phyloP scores from a whole-genome alignment of 768 basidiomycete species.

The Hysterangium stoloniferum region DNA sequence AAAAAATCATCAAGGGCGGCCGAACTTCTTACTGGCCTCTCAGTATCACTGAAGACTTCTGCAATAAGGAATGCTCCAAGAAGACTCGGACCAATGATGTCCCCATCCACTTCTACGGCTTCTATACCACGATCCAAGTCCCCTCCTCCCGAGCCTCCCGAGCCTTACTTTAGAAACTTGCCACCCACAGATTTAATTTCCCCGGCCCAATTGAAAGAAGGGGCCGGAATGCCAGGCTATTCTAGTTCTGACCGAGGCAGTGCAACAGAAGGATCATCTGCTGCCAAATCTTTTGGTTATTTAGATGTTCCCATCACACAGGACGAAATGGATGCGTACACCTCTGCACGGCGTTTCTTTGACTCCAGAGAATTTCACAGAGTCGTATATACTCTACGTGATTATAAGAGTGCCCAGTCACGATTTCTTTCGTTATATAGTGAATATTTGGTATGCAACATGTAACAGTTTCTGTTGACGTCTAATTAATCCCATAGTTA shows the following conservation, averaged over 20 bases:
- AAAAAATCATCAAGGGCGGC: constrained; percentile 49
- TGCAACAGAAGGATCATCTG: constrained; percentile 12
- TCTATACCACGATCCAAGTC: constrained; percentile 27
- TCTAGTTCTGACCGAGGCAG: constrained; percentile 42
- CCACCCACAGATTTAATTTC: constrained; percentile 24
- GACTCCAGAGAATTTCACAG: constrained; percentile 73
- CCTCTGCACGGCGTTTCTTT: constrained; percentile 65
- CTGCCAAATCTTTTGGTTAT: not conserved
- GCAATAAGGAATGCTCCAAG: constrained; percentile 41
- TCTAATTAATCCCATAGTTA: constrained; percentile 8
- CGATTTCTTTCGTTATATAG: constrained; percentile 75
- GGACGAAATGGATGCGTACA: constrained; percentile 65
- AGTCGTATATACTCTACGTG: constrained; percentile 54
- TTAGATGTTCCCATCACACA: constrained; percentile 16
- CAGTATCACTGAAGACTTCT: constrained; percentile 3
- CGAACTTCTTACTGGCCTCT: constrained; percentile 43
- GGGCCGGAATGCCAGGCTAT: constrained; percentile 26
- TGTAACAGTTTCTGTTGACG: constrained; percentile 7
- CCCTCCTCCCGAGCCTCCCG: constrained; percentile 56
- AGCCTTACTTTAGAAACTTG: constrained; percentile 23
- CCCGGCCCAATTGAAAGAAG: constrained; percentile 30
- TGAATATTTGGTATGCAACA: constrained; percentile 68
- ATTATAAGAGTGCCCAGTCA: constrained; percentile 63
- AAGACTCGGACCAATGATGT: no score
- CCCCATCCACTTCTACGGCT: constrained; percentile 20